phyloP scores from a whole-genome alignment of 163 green algal genomes.

The Chlorella variabilis region DNA sequence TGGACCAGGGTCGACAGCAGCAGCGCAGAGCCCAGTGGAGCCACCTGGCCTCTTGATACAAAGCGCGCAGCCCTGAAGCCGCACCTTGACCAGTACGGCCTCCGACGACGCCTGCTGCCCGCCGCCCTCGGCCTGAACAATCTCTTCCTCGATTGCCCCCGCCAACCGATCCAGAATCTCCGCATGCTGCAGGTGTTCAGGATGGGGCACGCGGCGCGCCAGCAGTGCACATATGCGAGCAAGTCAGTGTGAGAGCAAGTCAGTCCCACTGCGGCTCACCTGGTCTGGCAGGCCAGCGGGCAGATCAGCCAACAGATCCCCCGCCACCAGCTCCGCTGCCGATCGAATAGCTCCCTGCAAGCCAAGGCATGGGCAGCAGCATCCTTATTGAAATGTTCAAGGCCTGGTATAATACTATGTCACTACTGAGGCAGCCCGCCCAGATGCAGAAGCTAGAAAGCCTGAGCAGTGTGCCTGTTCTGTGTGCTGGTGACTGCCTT shows the following conservation, averaged over 20 bases:
- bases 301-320: neutral
- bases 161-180: constrained; percentile 27
- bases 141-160: constrained; percentile 27
- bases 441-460: too few species aligned
- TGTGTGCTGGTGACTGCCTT: neutral
- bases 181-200: neutral
- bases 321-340: neutral
- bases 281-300: neutral
- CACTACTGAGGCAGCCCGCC: too few species aligned
- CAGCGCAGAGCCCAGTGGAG: neutral
- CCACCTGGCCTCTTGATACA: neutral
- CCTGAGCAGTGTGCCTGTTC: too few species aligned
- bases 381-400: too few species aligned
- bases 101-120: neutral
- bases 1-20: neutral
- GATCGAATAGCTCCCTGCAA: neutral
- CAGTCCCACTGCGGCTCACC: neutral
- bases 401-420: too few species aligned
- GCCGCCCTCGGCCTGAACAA: constrained; percentile 30
- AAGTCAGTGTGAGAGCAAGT: too few species aligned
- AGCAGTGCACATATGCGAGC: too few species aligned
- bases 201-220: too few species aligned
- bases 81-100: neutral
- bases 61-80: neutral
- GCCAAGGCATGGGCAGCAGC: too few species aligned